These are phyloP conservation scores for Lepidium aucheri DNA, from an alignment of 345 rosid species.

Conservation along the genomic window DNA sequence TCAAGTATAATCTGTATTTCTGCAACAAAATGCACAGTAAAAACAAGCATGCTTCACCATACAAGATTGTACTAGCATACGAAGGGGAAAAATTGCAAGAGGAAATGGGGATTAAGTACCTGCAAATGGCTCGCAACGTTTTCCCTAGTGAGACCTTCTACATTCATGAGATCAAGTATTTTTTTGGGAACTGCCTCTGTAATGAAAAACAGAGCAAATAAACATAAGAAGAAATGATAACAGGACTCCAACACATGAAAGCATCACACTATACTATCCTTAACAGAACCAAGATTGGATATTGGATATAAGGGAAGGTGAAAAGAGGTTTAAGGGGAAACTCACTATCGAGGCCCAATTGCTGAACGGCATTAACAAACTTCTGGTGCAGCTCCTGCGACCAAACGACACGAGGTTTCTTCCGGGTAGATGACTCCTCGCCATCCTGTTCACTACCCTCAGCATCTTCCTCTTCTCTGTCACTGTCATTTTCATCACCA, in stretches of 20 bases:
- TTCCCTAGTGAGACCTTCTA: slow-evolving; percentile 88
- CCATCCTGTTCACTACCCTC: slow-evolving; percentile 57
- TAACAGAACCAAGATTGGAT: neutral
- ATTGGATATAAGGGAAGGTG: neutral
- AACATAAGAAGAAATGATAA: neutral
- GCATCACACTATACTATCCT: neutral
- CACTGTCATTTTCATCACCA: slow-evolving; percentile 29
- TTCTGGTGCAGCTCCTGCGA: slow-evolving; percentile 69
- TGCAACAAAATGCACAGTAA: slow-evolving; percentile 25
- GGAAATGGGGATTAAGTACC: slow-evolving; percentile 28
- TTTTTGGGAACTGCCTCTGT: slow-evolving; percentile 97
- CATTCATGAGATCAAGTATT: slow-evolving; percentile 86
- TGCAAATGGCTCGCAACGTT: slow-evolving; percentile 98
- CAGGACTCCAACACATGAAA: neutral
- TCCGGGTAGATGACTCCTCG: slow-evolving; percentile 51
- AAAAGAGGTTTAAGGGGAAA: neutral
- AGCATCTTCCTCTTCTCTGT: slow-evolving; percentile 59
- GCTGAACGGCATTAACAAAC: slow-evolving; percentile 82
- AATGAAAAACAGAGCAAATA: neutral
- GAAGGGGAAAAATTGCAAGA: neutral
- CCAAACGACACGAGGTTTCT: slow-evolving; percentile 97
- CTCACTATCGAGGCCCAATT: slow-evolving; percentile 84
- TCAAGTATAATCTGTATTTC: slow-evolving; percentile 87
- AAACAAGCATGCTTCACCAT: neutral
- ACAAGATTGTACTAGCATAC: neutral